Evolutionary conservation across 805 yeast genomes (phyloP).

Genomic region (Ogataea corticis): DNA sequence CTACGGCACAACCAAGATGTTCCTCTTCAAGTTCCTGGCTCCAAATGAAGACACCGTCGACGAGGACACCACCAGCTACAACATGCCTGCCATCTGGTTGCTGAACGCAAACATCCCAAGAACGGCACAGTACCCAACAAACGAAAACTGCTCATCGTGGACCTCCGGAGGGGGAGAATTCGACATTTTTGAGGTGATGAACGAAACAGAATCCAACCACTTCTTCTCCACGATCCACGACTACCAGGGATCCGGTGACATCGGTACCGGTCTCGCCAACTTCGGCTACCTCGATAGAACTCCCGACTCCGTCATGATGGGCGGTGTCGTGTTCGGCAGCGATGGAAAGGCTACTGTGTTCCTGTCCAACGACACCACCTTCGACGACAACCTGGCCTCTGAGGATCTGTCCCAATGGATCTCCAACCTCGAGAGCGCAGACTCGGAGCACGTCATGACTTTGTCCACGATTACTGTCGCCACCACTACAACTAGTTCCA

Average conservation of each 20-base stretch:
- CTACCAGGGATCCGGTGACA: constrained; percentile 68
- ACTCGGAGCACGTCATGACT: constrained; percentile 17
- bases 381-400: constrained; percentile 47
- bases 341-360: constrained; percentile 64
- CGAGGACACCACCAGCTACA: constrained; percentile 42
- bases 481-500: constrained; percentile 6
- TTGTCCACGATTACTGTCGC: constrained; percentile 22
- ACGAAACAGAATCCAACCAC: constrained; percentile 53
- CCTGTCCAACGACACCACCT: constrained; percentile 51
- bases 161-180: constrained; percentile 77
- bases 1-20: constrained; percentile 67
- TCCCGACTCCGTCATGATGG: constrained; percentile 51
- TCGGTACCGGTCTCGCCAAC: constrained; percentile 59
- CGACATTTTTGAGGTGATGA: constrained; percentile 75
- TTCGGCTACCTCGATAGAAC: constrained; percentile 60
- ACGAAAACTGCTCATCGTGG: constrained; percentile 73
- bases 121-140: constrained; percentile 67
- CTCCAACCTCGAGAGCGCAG: constrained; percentile 25
- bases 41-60: constrained; percentile 51
- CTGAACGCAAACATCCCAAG: constrained; percentile 72
- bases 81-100: constrained; percentile 77
- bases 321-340: constrained; percentile 70
- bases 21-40: constrained; percentile 67
- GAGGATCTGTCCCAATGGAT: constrained; percentile 49
- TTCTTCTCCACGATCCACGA: constrained; percentile 72